Base-by-base conservation (phyloP, 352 stramenopile species). In the Globisporangium abappressorium region DNA sequence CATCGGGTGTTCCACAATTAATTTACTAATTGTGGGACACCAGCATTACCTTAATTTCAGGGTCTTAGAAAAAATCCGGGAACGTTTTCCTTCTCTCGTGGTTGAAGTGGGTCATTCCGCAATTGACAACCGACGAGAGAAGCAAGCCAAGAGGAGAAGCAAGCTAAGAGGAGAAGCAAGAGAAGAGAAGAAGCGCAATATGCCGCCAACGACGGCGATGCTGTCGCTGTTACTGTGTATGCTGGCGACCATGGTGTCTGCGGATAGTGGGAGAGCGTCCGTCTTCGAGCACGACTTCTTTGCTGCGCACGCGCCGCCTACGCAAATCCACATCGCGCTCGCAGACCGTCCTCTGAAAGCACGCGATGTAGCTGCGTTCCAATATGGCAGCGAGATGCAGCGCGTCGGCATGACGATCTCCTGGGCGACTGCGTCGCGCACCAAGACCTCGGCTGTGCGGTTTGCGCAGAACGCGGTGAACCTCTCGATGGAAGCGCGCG, bases 271-370 rank as follows among this genome's bases (percentile, higher is more conserved):
- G 14, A 43, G 28, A n/a, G 43, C 36, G 4, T 34, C 65, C 0
- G 57, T 70, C 4, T 66, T 46, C 20, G 36, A 65, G n/a, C 57
- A 66, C 34, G 65, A 62, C 36, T 57, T 49, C 47, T 71, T 71
- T 34, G 30, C 28, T 11, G 18, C 14, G n/a, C 49, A 62, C 26
- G 41, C 59, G n/a, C 63, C 28, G 14, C 68, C 68, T 20, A 15
- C 69, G 41, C 70, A 79, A 67, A 66, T 79, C 34, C 73, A 79
- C 53, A 53, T 79, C 34, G 73, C 73, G 26, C 61, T 79, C n/a
- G 68, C 57, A 8, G 70, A 65, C 14, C 26, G 47, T 46, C 36
- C 22, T 22, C 5, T 43, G 3, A 49, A 59, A 14, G 12, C 26
- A 51, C 49, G 15, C 22, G 28, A 24, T 46, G 0, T 11, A 66